Percentiles rank a stretch among this genome's conserved stretches.
Evolutionary conservation across 306 rosid genomes (phyloP).

Genomic region (Glycine soja): DNA sequence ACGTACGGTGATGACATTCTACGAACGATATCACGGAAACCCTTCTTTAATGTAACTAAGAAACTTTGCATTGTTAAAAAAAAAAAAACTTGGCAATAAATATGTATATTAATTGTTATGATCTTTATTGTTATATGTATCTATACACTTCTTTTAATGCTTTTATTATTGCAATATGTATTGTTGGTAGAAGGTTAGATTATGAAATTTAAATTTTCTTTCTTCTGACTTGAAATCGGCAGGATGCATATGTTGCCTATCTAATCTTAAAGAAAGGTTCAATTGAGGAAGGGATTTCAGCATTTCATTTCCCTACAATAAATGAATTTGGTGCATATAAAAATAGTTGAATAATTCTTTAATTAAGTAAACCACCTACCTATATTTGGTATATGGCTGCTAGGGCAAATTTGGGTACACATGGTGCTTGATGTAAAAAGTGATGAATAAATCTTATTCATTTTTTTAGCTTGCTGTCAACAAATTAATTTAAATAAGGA

Average conservation of each 20-base stretch:
- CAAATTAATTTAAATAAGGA: too few species aligned
- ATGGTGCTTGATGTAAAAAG: neutral
- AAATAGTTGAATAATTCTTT: neutral
- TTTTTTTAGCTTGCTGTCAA: too few species aligned
- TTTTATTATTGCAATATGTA: constrained; percentile 40
- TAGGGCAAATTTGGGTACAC: neutral
- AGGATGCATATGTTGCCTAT: constrained; percentile 4
- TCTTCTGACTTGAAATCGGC: constrained; percentile 29
- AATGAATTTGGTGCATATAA: constrained; percentile 36
- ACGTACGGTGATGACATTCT: neutral
- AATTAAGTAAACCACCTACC: neutral
- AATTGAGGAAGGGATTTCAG: constrained; percentile 27
- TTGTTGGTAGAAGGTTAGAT: constrained; percentile 50
- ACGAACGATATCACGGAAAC: neutral
- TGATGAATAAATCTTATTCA: neutral
- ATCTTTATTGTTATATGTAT: constrained; percentile 36
- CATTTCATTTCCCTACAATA: constrained; percentile 31
- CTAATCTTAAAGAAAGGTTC: neutral
- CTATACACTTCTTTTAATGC: constrained; percentile 52
- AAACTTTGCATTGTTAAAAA: neutral
- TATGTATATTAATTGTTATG: constrained; percentile 36
- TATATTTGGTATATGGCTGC: neutral
- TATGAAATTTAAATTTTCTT: constrained; percentile 37
- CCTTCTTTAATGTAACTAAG: constrained; percentile 27
- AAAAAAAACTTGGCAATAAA: constrained; percentile 37